Evolutionary conservation across 2,329 filamentous ascomycete genomes (phyloP).

Genomic region (Aspergillus niger): DNA sequence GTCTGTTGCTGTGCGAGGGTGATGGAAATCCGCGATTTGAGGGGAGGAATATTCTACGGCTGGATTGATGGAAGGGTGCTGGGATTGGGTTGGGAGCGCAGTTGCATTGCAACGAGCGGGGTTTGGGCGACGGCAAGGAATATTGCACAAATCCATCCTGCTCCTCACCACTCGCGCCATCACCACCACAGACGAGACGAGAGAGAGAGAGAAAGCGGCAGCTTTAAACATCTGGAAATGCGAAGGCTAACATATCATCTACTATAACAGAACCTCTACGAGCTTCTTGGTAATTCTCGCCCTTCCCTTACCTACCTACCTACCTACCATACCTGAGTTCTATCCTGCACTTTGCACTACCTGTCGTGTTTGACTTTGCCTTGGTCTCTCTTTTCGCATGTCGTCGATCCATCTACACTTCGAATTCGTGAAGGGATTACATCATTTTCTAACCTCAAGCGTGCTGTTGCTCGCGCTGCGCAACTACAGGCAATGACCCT

Average conservation of each 20-base stretch:
- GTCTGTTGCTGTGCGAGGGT: not conserved
- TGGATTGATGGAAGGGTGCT: no score
- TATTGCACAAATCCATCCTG: not conserved
- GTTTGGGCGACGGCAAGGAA: slow-evolving; percentile 2
- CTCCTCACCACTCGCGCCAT: not conserved
- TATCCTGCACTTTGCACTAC: not conserved
- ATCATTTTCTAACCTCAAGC: slow-evolving; percentile 31
- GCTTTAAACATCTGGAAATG: not conserved
- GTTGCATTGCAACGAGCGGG: not conserved
- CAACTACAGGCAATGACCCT: slow-evolving; percentile 64
- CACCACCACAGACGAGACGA: not conserved
- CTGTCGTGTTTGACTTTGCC: slow-evolving; percentile 13
- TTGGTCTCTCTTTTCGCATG: slow-evolving; percentile 16
- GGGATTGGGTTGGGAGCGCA: not conserved
- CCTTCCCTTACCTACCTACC: slow-evolving; percentile 21
- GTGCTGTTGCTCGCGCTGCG: slow-evolving; percentile 25
- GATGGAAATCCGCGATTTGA: not conserved
- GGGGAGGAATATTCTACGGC: no score
- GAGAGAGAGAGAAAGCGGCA: not conserved
- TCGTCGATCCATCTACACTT: not conserved
- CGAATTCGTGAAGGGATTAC: slow-evolving; percentile 23
- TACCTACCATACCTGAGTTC: not conserved
- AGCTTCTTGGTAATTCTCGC: slow-evolving; percentile 81
- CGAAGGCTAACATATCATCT: slow-evolving; percentile 38
- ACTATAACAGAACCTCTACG: slow-evolving; percentile 80